Evolutionary conservation across 1,139 yeast genomes (phyloP).

Genomic region (Sporopachydermia cereana): DNA sequence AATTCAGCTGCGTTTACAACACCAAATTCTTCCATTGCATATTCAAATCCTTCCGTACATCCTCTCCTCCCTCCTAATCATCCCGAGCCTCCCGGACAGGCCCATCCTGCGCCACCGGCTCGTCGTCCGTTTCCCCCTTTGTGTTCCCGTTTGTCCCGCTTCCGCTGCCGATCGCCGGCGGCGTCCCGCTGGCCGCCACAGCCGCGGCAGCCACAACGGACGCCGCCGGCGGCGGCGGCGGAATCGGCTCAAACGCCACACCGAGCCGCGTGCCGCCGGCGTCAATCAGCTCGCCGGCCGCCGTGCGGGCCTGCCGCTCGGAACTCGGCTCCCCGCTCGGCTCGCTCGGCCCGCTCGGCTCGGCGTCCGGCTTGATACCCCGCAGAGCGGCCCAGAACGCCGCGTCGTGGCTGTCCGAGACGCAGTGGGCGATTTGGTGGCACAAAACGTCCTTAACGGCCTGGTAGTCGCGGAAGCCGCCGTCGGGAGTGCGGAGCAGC

Average conservation of each 20-base stretch:
- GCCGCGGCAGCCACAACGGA: not conserved
- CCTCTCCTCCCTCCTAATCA: not conserved
- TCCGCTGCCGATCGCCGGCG: no score
- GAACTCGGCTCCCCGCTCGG: not conserved
- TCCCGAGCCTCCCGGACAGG: not conserved
- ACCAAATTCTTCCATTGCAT: not conserved
- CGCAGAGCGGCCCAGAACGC: constrained; percentile 21
- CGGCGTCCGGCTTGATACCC: not conserved
- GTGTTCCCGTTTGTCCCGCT: no score
- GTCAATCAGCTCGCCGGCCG: not conserved
- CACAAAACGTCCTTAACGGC: constrained; percentile 26
- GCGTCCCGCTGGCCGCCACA: not conserved
- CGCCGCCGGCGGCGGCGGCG: not conserved
- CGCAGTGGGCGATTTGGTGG: constrained; percentile 31
- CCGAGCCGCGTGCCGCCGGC: not conserved
- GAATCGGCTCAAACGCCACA: not conserved
- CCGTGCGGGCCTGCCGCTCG: not conserved
- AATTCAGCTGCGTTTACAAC: not conserved
- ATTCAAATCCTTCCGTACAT: not conserved
- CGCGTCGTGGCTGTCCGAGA: constrained; percentile 24
- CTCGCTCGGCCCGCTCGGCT: not conserved
- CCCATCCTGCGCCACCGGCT: not conserved
- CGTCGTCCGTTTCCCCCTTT: not conserved
- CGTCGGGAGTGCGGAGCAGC: constrained; percentile 27
- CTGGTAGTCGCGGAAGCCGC: constrained; percentile 27